Evolutionary conservation across 2,329 filamentous ascomycete genomes (phyloP).

Genomic region (Fusarium metavorans): DNA sequence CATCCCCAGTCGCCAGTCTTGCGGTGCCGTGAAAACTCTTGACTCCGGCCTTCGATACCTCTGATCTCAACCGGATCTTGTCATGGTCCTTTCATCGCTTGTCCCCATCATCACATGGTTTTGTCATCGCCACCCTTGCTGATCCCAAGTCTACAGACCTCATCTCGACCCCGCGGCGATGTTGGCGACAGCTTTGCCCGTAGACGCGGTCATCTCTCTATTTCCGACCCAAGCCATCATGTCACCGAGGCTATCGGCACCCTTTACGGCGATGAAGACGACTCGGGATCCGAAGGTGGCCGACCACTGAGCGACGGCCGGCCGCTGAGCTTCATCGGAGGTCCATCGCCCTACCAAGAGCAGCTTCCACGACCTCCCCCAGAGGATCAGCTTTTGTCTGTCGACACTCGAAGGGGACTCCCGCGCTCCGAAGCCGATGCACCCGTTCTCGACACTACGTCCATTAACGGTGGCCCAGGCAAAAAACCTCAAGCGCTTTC

Average conservation of each 20-base stretch:
- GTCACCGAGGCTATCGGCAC: slow-evolving; percentile 94
- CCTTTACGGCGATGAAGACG: slow-evolving; percentile 83
- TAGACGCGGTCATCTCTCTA: slow-evolving; percentile 72
- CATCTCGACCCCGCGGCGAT: slow-evolving; percentile 67
- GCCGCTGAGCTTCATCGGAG: slow-evolving; percentile 79
- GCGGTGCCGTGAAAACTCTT: slow-evolving; percentile 2
- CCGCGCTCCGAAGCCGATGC: slow-evolving; percentile 62
- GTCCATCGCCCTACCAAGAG: slow-evolving; percentile 64
- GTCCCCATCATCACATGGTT: slow-evolving; percentile 2
- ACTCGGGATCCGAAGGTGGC: slow-evolving; percentile 66
- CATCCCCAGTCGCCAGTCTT: slow-evolving; percentile 17
- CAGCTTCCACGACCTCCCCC: slow-evolving; percentile 54
- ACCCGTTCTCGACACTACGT: slow-evolving; percentile 45
- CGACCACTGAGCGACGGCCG: slow-evolving; percentile 76
- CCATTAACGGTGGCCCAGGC: slow-evolving; percentile 49
- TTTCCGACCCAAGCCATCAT: slow-evolving; percentile 93
- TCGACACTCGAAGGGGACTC: slow-evolving; percentile 56
- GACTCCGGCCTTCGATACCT: neutral
- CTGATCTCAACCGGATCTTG: neutral
- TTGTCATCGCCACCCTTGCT: slow-evolving; percentile 38
- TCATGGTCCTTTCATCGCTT: slow-evolving; percentile 12
- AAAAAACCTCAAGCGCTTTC: slow-evolving; percentile 59
- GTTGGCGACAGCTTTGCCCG: slow-evolving; percentile 67
- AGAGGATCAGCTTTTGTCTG: slow-evolving; percentile 47
- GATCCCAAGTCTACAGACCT: slow-evolving; percentile 59